Evolutionary conservation across 2,329 filamentous ascomycete species (phyloP), one percentile per base, ranked within the genome.

Genomic region (Tricladium varicosporioides): DNA sequence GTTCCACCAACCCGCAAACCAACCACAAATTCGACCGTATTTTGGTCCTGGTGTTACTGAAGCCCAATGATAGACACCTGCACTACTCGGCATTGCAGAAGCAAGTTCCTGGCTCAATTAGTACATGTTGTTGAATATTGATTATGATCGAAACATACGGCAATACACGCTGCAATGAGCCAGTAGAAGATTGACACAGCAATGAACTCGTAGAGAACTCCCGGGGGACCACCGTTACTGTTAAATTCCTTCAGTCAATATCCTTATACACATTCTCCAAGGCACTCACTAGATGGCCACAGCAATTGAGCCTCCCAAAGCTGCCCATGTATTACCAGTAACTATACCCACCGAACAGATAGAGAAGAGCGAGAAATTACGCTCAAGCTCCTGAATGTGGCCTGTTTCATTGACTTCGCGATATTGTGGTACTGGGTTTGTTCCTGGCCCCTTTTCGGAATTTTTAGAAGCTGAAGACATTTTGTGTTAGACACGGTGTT

Each of bases 141-240:
- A 42, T 10, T 4, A 32, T 5, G 27, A n/a, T 40, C 36, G 19
- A 14, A 11, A 58, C 60, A 45, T 61, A 81, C 79, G 15, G 79
- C 79, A 46, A 82, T 74, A 32, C 74, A 79, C 5, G 76, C 74
- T 36, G 75, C 76, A 55, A 82, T 74, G 64, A 79, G 72, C 66
- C 75, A 76, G 65, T 81, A 82, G 67, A 79, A 80, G 42, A 79
- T 64, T 1, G 75, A 76, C 3, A 78, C 74, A 14, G 71, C 76
- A 49, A 81, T 76, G 53, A 86, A 85, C 71, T 86, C 84, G 69
- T 85, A 87, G 1, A 87, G 71, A 0, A 85, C 79, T 13, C 83
- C 83, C 0, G 84, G 79, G 0, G 82, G 80, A 0, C 84, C 84
- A 60, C 84, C 84, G 70, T 87, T 86, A 65, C 75, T 54, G 19